A percentile compares a stretch with the other conserved stretches of the same genome.
Conservation (phyloP, 2,329 filamentous ascomycete genomes). For the Cryphonectria carpinicola region DNA sequence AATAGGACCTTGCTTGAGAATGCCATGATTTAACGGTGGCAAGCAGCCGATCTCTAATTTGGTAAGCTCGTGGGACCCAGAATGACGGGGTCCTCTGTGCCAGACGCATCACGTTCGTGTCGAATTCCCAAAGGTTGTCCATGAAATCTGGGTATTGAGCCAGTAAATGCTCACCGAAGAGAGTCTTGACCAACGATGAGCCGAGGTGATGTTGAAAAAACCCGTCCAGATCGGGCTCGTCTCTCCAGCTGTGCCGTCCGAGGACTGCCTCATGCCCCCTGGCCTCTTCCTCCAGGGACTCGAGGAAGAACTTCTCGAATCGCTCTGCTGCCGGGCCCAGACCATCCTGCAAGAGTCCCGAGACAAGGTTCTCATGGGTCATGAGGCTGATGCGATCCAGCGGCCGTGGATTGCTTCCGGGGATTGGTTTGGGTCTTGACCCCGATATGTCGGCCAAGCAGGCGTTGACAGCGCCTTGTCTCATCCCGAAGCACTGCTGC, state of each 20-base stretch:
- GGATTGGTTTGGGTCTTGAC: neutral
- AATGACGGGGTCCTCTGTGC: neutral
- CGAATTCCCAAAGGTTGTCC: slow-evolving; percentile 1
- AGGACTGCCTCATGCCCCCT: neutral
- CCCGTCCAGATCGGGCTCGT: neutral
- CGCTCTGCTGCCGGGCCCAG: neutral
- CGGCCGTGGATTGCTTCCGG: neutral
- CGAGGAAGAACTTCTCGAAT: neutral
- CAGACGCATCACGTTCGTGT: slow-evolving; percentile 1
- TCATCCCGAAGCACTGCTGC: neutral
- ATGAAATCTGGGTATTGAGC: slow-evolving; percentile 1
- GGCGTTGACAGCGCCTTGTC: neutral
- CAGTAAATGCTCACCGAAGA: neutral
- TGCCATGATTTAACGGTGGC: neutral
- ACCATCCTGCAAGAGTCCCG: neutral
- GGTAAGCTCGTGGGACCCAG: neutral
- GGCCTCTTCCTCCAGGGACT: neutral
- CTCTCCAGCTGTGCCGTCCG: neutral
- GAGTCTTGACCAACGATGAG: slow-evolving; percentile 1
- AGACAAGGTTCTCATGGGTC: slow-evolving; percentile 1
- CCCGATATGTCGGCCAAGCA: neutral
- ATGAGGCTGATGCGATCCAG: slow-evolving; percentile 1
- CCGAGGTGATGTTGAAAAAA: slow-evolving; percentile 3
- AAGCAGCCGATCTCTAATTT: neutral
- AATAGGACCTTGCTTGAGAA: neutral